phyloP scores from a whole-genome alignment of 2,329 filamentous ascomycete species.

The Arthrobotrys megalospora region DNA sequence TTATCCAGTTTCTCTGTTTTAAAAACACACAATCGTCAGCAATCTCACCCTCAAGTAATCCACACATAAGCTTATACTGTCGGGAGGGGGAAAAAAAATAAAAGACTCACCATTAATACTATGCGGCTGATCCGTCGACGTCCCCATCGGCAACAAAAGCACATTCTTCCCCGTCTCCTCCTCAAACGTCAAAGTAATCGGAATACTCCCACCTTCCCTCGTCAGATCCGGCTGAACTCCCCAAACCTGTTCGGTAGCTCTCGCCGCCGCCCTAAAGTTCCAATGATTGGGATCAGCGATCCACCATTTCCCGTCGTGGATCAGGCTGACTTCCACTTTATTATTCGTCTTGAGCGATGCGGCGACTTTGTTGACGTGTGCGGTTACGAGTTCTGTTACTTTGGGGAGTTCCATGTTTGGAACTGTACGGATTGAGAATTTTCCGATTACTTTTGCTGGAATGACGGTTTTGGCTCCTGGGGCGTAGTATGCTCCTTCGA shows the following conservation, averaged over 20 bases:
- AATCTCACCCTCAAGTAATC: not conserved
- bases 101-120: slow-evolving; percentile 91
- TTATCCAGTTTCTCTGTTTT: slow-evolving; percentile 76
- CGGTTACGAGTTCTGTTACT: slow-evolving; percentile 87
- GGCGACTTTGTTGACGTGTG: slow-evolving; percentile 86
- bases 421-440: slow-evolving; percentile 98
- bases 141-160: slow-evolving; percentile 94
- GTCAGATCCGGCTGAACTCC: slow-evolving; percentile 94
- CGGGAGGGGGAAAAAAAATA: too few species aligned
- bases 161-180: slow-evolving; percentile 99
- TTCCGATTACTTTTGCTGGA: slow-evolving; percentile 95
- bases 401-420: slow-evolving; percentile 95
- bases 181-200: slow-evolving; percentile 96
- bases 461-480: slow-evolving; percentile 98
- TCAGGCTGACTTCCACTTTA: slow-evolving; percentile 82
- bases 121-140: slow-evolving; percentile 94
- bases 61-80: not conserved
- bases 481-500: slow-evolving; percentile 94
- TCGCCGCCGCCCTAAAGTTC: slow-evolving; percentile 95
- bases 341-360: slow-evolving; percentile 93
- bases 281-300: slow-evolving; percentile 97
- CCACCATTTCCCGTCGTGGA: slow-evolving; percentile 99
- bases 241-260: slow-evolving; percentile 97
- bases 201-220: slow-evolving; percentile 95
- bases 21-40: slow-evolving; percentile 13